A percentile compares a stretch with the other conserved stretches of the same genome.
Evolutionary conservation across 2,329 filamentous ascomycete genomes (phyloP).

Genomic region (Endoconidiophora laricicola): DNA sequence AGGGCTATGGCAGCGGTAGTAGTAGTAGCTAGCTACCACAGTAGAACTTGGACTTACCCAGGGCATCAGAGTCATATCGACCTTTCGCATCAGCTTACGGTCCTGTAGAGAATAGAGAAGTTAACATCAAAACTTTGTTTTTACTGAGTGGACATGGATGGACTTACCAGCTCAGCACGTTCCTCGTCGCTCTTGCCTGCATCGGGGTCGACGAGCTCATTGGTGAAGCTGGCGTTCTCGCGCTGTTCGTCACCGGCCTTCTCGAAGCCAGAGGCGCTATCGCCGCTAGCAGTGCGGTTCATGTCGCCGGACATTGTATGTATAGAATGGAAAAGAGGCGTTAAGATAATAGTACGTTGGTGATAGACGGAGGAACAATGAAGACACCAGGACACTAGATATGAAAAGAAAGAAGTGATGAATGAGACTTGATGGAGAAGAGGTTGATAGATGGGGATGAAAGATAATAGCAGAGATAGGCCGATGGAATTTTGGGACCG

Average conservation of each 20-base stretch:
- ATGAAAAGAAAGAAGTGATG: background rate
- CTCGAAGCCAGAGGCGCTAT: constrained; percentile 8
- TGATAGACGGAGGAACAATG: background rate
- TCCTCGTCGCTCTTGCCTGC: constrained; percentile 48
- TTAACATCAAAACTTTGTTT: background rate
- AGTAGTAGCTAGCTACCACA: background rate
- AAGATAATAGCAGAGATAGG: no score
- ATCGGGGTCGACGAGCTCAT: constrained; percentile 28
- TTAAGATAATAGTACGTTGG: background rate
- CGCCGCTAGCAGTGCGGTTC: constrained; percentile 7
- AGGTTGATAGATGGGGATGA: no score
- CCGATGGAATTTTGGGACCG: no score
- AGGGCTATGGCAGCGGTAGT: background rate
- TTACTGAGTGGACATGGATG: background rate
- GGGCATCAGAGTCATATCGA: constrained; percentile 44
- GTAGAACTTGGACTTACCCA: constrained; percentile 25
- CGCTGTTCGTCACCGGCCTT: constrained; percentile 5
- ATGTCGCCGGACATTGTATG: constrained; percentile 6
- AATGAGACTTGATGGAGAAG: background rate
- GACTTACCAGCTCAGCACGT: constrained; percentile 39
- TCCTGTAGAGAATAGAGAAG: constrained; percentile 29
- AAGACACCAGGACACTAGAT: background rate
- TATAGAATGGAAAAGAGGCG: background rate
- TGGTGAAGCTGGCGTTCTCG: constrained; percentile 1
- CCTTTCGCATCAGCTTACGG: constrained; percentile 41